phyloP scores from a whole-genome alignment of 257 asterid species.

The Knoxia roxburghii region DNA sequence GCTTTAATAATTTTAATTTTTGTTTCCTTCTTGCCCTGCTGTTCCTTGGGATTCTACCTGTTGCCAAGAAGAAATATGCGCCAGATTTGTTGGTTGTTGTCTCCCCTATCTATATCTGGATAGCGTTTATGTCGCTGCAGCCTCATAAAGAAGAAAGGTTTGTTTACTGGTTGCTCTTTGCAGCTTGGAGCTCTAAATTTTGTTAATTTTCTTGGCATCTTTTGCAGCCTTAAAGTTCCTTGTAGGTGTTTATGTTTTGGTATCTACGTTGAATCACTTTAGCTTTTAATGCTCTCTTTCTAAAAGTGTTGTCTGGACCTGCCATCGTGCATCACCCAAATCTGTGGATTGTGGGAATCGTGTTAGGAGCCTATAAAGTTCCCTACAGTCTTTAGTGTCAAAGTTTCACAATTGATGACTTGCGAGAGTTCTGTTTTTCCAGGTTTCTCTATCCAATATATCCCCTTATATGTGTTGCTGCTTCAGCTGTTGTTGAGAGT shows the following conservation, averaged over 20 bases:
- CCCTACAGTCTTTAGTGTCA: conserved; percentile 7
- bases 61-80: conserved; percentile 70
- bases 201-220: background rate
- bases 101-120: conserved; percentile 90
- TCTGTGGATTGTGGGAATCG: background rate
- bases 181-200: background rate
- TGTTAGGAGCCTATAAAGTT: background rate
- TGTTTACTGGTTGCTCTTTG: conserved; percentile 6
- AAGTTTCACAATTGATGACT: conserved; percentile 18
- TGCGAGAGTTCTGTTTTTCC: conserved; percentile 30
- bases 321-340: background rate
- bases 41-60: conserved; percentile 63
- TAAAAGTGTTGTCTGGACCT: background rate
- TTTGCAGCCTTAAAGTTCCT: background rate
- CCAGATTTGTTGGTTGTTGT: conserved; percentile 73
- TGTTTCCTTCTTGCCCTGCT: conserved; percentile 85
- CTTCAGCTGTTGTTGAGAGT: conserved; percentile 94
- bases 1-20: conserved; percentile 89
- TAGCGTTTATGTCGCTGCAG: conserved; percentile 94
- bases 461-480: conserved; percentile 98
- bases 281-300: background rate
- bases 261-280: background rate
- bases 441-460: conserved; percentile 97
- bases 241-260: background rate
- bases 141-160: conserved; percentile 99